A percentile compares a stretch with the other conserved stretches of the same genome.
phyloP scores from a whole-genome alignment of 176 grass and related monocot species.

The Guadua angustifolia region DNA sequence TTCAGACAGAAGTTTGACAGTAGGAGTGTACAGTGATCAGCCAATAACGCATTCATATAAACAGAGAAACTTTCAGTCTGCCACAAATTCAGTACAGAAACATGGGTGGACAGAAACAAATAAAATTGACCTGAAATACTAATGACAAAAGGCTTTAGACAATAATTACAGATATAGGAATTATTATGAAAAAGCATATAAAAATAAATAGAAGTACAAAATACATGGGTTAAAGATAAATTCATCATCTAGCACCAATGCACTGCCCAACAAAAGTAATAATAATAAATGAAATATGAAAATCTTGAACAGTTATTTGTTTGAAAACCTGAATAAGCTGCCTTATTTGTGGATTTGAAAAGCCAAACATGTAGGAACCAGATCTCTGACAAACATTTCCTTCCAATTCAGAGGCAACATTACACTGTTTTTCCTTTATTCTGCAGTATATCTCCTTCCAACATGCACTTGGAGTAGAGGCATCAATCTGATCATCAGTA shows the following conservation, averaged over 20 bases:
- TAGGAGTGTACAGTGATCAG: no score
- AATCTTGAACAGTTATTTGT: slow-evolving; percentile 41
- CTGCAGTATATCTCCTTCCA: slow-evolving; percentile 93
- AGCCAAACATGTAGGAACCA: slow-evolving; percentile 98
- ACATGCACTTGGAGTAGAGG: slow-evolving; percentile 81
- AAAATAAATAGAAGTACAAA: slow-evolving; percentile 18
- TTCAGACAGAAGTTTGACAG: no score
- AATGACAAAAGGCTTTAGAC: no score
- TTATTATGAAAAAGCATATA: slow-evolving; percentile 7
- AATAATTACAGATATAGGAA: slow-evolving; percentile 2
- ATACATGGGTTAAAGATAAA: background rate
- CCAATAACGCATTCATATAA: no score
- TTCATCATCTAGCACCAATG: slow-evolving; percentile 37
- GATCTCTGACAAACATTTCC: slow-evolving; percentile 71
- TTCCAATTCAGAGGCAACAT: slow-evolving; percentile 55
- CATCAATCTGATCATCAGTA: slow-evolving; percentile 70
- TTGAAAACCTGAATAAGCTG: slow-evolving; percentile 91
- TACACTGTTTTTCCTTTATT: slow-evolving; percentile 72
- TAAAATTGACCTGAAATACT: no score
- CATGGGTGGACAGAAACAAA: no score
- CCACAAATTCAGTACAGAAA: no score
- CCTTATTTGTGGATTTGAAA: slow-evolving; percentile 85
- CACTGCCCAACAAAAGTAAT: slow-evolving; percentile 23
- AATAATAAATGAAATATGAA: slow-evolving; percentile 32
- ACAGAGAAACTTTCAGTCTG: no score